Conservation (phyloP, 176 grass and related monocot species). For the Zea luxurians region DNA sequence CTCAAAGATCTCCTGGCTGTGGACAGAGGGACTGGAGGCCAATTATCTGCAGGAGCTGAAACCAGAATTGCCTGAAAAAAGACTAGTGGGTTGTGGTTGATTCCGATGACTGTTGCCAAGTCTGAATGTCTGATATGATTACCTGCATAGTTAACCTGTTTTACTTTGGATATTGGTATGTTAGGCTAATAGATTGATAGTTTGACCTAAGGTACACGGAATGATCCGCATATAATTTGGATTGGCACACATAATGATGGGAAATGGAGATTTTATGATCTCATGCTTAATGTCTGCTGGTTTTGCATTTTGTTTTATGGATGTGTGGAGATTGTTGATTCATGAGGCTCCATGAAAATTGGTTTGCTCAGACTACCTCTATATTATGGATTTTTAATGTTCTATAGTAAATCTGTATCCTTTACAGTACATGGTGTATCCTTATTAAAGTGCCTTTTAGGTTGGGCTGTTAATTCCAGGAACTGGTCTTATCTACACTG, state of each 20-base stretch:
- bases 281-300: background rate
- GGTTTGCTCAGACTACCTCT: background rate
- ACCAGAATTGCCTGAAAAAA: too few relatives aligned
- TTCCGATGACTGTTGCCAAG: background rate
- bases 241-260: background rate
- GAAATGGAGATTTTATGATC: background rate
- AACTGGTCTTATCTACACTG: background rate
- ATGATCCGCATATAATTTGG: background rate
- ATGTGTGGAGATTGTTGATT: background rate
- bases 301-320: conserved; percentile 1
- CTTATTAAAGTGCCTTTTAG: background rate
- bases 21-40: too few relatives aligned
- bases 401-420: background rate
- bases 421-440: background rate
- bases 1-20: too few relatives aligned
- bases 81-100: background rate
- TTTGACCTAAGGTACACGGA: too few relatives aligned
- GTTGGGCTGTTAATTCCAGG: background rate
- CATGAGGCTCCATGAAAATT: background rate
- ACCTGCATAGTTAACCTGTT: background rate
- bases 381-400: background rate
- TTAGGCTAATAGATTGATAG: conserved; percentile 6
- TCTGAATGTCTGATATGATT: background rate
- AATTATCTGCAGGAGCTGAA: too few relatives aligned
- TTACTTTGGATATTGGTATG: conserved; percentile 12